Base-by-base conservation (phyloP, 2,329 filamentous ascomycete species). In the Xenoacremonium recifei region DNA sequence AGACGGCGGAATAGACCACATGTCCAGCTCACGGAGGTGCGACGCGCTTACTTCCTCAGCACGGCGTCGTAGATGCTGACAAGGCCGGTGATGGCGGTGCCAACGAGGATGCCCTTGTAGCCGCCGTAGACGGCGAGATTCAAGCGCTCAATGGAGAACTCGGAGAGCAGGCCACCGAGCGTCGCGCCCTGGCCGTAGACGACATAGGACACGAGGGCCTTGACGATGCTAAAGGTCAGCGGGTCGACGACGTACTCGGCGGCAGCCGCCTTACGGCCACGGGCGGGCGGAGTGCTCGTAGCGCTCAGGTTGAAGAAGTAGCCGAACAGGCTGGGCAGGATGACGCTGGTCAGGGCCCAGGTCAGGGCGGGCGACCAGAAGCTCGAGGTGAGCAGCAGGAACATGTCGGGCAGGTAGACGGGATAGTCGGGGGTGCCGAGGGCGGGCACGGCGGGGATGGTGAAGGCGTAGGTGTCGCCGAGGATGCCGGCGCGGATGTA, bases 221-320 rank as follows among this genome's bases (percentile, higher is more conserved):
- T 96, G 55, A 81, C 81, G 43, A 97, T 83, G 70, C 91, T 95
- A 70, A 95, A 99, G 17, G 85, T 87, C 60, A 97, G 71, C 4
- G 91, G 91, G 63, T 99, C 93, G 50, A 92, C 82, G 5, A 75
- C 70, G 50, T 84, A 82, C 50, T 80, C 77, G 29, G 68, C 62
- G 17, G 48, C 44, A 34, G 63, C 57, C 39, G 63, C 52, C 30
- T 62, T 62, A 60, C 72, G 74, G 51, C 71, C 73, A 50, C 71
- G 69, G 45, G 53, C 61, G 57, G 51, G 59, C 48, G 58, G 53
- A 60, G 63, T 65, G 56, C 63, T 71, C 56, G 72, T 76, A 36
- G 73, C 70, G 29, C 84, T 88, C 58, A 96, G 67, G 67, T 97
- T 97, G 78, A 95, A 86, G 64, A 96, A 95, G 71, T 93, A 97